Evolutionary conservation across 495 filamentous ascomycete genomes (phyloP).

Genomic region (Thozetella sp.): DNA sequence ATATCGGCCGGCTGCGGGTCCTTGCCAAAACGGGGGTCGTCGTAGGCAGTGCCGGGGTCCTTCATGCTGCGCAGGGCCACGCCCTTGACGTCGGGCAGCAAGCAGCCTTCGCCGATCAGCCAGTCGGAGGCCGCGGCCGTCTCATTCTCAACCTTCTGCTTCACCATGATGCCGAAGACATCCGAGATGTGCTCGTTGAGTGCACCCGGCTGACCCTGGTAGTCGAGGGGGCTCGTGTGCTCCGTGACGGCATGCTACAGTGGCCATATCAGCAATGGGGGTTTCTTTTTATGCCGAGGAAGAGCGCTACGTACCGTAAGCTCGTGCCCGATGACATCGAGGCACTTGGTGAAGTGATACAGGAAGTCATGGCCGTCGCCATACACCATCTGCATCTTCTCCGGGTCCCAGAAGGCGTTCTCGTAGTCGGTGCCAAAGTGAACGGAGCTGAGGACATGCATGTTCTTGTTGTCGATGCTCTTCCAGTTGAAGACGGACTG

Average conservation of each 20-base stretch:
- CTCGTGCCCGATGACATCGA: constrained; percentile 56
- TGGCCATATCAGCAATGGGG: background rate
- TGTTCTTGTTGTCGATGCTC: constrained; percentile 43
- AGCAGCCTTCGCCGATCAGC: constrained; percentile 51
- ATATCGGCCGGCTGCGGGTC: constrained; percentile 45
- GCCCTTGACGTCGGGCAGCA: constrained; percentile 43
- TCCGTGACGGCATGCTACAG: constrained; percentile 44
- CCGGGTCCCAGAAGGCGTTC: constrained; percentile 41
- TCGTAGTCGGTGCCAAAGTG: constrained; percentile 44
- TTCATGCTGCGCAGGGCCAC: constrained; percentile 50
- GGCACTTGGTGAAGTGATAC: constrained; percentile 37
- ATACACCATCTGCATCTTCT: constrained; percentile 40
- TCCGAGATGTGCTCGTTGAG: constrained; percentile 56
- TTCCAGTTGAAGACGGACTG: constrained; percentile 41
- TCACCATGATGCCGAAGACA: constrained; percentile 54
- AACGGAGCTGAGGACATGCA: constrained; percentile 40
- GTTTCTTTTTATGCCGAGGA: background rate
- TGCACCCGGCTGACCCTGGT: constrained; percentile 44
- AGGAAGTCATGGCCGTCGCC: constrained; percentile 46
- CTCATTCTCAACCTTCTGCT: constrained; percentile 46
- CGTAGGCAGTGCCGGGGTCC: constrained; percentile 47
- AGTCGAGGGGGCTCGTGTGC: constrained; percentile 41
- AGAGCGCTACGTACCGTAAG: constrained; percentile 24
- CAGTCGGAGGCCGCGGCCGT: constrained; percentile 47
- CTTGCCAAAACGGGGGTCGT: constrained; percentile 46